A percentile compares a stretch with the other conserved stretches of the same genome.
phyloP scores from a whole-genome alignment of 768 basidiomycete species.

The Podaxis sp. region DNA sequence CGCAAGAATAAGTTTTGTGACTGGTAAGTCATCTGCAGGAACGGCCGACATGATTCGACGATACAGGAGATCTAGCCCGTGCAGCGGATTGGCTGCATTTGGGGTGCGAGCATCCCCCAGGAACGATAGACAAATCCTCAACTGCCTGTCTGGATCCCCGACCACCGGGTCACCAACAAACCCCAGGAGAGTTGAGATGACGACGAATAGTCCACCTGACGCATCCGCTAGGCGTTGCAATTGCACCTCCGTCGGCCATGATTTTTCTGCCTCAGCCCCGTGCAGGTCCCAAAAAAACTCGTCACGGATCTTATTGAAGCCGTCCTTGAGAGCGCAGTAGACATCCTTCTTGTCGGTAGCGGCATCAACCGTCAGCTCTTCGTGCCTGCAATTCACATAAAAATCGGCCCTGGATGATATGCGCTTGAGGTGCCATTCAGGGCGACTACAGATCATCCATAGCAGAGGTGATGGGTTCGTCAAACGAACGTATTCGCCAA shows the following conservation, averaged over 20 bases:
- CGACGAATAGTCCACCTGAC: neutral
- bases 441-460: slow-evolving; percentile 7
- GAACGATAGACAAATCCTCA: neutral
- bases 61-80: neutral
- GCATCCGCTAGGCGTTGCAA: neutral
- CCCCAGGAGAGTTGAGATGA: neutral
- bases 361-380: neutral
- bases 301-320: too few species aligned
- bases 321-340: too few species aligned
- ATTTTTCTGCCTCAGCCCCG: neutral
- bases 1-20: neutral
- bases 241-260: neutral
- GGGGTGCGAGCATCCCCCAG: neutral
- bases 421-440: neutral
- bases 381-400: neutral
- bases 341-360: neutral
- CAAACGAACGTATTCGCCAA: neutral
- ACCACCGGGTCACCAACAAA: neutral
- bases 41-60: neutral
- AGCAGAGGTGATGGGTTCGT: neutral
- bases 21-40: neutral
- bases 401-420: neutral
- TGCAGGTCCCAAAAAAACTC: neutral
- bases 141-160: neutral
- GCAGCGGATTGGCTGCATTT: neutral